Base-by-base conservation (phyloP, 768 basidiomycete species). In the Termitomyces heimii region DNA sequence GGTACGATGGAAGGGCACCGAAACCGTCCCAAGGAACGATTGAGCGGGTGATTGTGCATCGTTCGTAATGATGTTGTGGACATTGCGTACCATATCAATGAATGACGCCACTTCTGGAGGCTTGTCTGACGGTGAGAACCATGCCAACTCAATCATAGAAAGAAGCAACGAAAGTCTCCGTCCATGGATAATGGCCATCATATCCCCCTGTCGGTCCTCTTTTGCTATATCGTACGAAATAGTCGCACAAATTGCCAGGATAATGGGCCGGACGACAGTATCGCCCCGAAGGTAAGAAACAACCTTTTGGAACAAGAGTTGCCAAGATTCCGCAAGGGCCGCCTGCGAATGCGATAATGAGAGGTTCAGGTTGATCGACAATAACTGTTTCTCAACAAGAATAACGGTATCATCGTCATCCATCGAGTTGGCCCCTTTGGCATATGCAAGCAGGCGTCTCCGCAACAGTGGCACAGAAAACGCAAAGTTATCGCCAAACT, bases 361-460 rank as follows among this genome's bases (percentile, higher is more conserved):
- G 48, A 94, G 79, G 66, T 95, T 94, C 62, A 94, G 79, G 69
- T 97, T 97, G 68, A 95, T 83, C 1, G 86, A 83, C 48, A 82
- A 75, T 3, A 93, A 72, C 34, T 80, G 77, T 49, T 78, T 82
- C 61, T 89, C 81, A 14, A 83, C 80, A 13, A 83, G 72, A 5
- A 72, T 71, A 12, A 83, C 78, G 0, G 75, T 70, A 12, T 70
- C 73, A 5, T 77, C 75, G 0, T 73, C 69, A 0, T 73, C 68
- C 62, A 78, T 77, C 4, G 65, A 63, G 35, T 80, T 75, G 13
- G 74, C 70, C 8, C 68, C 70, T 34, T 64, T 53, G 8, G 69
- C 68, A 64, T 79, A 85, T 0, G 80, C 82, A 32, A 79, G 79
- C 46, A 91, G 72, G 18, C 89, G 80, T n/a, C 75, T 75, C 46